Percentiles rank a stretch among this genome's conserved stretches.
phyloP scores from a whole-genome alignment of 1,284 basidiomycete genomes.

The Hortiboletus rubellus region DNA sequence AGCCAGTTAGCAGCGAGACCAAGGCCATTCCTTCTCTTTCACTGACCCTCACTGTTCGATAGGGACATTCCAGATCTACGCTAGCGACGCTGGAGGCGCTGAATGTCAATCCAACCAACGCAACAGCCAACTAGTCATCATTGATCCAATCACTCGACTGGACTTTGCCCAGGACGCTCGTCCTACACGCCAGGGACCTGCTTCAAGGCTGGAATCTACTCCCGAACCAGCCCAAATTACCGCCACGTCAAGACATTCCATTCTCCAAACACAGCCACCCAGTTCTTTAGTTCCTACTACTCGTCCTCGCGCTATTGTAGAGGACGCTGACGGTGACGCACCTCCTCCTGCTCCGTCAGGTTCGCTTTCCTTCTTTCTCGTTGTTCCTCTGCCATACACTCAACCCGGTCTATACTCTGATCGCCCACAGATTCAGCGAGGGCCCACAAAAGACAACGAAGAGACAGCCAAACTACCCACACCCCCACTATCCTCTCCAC shows the following conservation, averaged over 20 bases:
- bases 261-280: constrained; percentile 32
- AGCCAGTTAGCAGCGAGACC: constrained; percentile 27
- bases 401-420: constrained; percentile 5
- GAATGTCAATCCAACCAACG: constrained; percentile 33
- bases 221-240: constrained; percentile 34
- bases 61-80: constrained; percentile 21
- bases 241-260: constrained; percentile 25
- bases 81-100: constrained; percentile 26
- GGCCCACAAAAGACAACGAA: constrained; percentile 70
- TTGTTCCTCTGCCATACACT: neutral
- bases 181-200: constrained; percentile 45
- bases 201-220: constrained; percentile 48
- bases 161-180: constrained; percentile 56
- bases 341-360: constrained; percentile 28
- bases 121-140: constrained; percentile 47
- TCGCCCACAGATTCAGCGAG: constrained; percentile 48
- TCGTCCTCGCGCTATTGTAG: constrained; percentile 61
- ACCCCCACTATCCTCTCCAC: constrained; percentile 30
- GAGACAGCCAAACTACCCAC: constrained; percentile 41
- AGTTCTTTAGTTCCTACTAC: constrained; percentile 57
- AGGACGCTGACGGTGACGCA: constrained; percentile 48
- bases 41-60: constrained; percentile 21
- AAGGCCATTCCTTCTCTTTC: constrained; percentile 19
- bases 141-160: constrained; percentile 65
- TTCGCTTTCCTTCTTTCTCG: constrained; percentile 17